Evolutionary conservation across 257 asterid species (phyloP).

Genomic region (Jaltomata sinuosa): DNA sequence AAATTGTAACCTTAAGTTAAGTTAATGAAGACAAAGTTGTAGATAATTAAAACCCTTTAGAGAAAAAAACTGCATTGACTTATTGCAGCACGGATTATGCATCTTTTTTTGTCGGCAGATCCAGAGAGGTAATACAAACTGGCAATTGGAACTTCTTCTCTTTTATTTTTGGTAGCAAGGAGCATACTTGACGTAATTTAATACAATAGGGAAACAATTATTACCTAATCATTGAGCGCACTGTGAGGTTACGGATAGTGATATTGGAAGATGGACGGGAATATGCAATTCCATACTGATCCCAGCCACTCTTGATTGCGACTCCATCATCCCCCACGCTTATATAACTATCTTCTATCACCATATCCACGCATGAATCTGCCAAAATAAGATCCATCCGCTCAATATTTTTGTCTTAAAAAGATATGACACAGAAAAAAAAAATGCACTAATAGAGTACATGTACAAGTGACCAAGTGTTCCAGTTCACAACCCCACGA

Average conservation of each 20-base stretch:
- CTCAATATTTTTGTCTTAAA: neutral
- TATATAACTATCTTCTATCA: conserved; percentile 74
- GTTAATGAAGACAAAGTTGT: neutral
- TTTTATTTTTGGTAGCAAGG: neutral
- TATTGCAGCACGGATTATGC: neutral
- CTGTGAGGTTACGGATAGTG: conserved; percentile 63
- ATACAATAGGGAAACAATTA: neutral
- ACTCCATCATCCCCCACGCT: conserved; percentile 91
- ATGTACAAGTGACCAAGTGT: neutral
- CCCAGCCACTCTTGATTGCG: conserved; percentile 98
- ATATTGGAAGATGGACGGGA: conserved; percentile 75
- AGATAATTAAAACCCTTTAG: neutral
- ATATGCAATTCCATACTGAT: conserved; percentile 96
- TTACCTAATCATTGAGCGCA: conserved; percentile 84
- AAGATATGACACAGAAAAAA: neutral
- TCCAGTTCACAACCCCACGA: neutral
- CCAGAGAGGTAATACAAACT: neutral
- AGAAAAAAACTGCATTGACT: neutral
- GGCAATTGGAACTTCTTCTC: neutral
- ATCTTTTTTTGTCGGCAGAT: neutral
- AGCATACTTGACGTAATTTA: neutral
- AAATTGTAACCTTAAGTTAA: neutral
- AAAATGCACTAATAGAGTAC: neutral
- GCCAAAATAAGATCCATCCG: conserved; percentile 11
- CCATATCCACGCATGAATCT: conserved; percentile 79